phyloP scores from a whole-genome alignment of 371 early-diverging fungal genomes.

The Thermomucor indicae-seudaticae region DNA sequence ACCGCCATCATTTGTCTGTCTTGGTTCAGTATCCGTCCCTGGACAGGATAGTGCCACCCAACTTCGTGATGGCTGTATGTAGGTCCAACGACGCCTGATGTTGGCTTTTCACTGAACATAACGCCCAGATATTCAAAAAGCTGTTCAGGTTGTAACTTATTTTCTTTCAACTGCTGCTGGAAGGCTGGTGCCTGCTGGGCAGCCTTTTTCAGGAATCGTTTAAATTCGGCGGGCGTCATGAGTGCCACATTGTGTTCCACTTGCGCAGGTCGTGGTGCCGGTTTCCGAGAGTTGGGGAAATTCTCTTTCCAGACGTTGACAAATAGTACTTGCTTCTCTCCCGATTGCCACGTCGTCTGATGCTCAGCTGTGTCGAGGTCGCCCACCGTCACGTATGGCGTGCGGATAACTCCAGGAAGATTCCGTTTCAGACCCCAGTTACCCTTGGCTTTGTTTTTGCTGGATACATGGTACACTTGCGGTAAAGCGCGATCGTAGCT shows the following conservation, averaged over 20 bases:
- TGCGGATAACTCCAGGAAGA: constrained; percentile 63
- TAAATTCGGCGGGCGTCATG: constrained; percentile 60
- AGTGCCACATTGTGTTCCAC: constrained; percentile 35
- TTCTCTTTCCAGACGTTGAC: constrained; percentile 68
- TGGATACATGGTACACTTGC: constrained; percentile 71
- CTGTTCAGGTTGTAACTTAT: constrained; percentile 27
- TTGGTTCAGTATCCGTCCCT: constrained; percentile 64
- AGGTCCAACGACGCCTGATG: constrained; percentile 25
- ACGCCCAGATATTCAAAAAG: constrained; percentile 26
- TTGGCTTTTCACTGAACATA: constrained; percentile 9
- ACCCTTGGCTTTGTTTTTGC: constrained; percentile 42
- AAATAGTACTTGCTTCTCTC: constrained; percentile 46
- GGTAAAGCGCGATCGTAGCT: constrained; percentile 61
- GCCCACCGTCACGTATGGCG: constrained; percentile 53
- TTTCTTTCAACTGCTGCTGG: constrained; percentile 43
- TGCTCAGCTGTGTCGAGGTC: constrained; percentile 72
- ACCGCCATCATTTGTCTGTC: constrained; percentile 45
- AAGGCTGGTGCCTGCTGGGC: constrained; percentile 48
- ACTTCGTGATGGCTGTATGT: constrained; percentile 31
- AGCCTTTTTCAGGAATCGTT: constrained; percentile 49
- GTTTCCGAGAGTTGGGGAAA: constrained; percentile 59
- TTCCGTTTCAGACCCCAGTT: constrained; percentile 82
- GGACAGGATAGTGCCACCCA: constrained; percentile 37
- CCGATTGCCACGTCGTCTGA: constrained; percentile 68
- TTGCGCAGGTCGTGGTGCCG: constrained; percentile 43